Evolutionary conservation across 257 asterid genomes (phyloP).

Genomic region (Verbena officinalis): DNA sequence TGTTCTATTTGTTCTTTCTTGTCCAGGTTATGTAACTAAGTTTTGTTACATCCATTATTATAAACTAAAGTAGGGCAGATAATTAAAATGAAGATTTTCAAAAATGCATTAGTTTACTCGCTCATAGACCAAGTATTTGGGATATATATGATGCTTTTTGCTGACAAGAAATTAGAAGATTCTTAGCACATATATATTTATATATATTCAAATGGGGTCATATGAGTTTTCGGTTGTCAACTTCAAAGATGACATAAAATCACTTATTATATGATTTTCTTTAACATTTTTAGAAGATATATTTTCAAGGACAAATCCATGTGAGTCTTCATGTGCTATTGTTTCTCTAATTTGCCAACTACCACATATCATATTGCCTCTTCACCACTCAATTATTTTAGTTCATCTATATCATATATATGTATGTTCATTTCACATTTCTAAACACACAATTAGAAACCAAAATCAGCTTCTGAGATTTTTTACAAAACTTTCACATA

Average conservation of each 20-base stretch:
- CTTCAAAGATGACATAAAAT: background rate
- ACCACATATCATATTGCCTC: background rate
- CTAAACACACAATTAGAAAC: background rate
- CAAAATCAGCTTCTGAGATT: slow-evolving; percentile 2
- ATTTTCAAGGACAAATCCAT: background rate
- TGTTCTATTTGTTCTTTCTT: too few species aligned
- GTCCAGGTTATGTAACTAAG: too few species aligned
- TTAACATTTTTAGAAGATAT: background rate
- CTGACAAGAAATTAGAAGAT: background rate
- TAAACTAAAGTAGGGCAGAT: too few species aligned
- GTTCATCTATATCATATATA: slow-evolving; percentile 1
- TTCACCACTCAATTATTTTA: too few species aligned
- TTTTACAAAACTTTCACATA: background rate
- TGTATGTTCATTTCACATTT: background rate
- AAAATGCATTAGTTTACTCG: too few species aligned
- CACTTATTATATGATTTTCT: background rate
- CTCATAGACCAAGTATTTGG: too few species aligned
- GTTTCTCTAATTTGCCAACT: background rate
- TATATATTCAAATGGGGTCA: background rate
- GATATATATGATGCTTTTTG: too few species aligned
- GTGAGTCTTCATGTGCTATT: background rate
- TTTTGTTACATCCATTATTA: too few species aligned
- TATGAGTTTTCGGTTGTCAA: background rate
- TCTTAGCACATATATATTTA: too few species aligned
- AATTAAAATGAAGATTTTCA: too few species aligned